phyloP scores from a whole-genome alignment of 1,284 basidiomycete genomes.

The Boletus semigastroideus region DNA sequence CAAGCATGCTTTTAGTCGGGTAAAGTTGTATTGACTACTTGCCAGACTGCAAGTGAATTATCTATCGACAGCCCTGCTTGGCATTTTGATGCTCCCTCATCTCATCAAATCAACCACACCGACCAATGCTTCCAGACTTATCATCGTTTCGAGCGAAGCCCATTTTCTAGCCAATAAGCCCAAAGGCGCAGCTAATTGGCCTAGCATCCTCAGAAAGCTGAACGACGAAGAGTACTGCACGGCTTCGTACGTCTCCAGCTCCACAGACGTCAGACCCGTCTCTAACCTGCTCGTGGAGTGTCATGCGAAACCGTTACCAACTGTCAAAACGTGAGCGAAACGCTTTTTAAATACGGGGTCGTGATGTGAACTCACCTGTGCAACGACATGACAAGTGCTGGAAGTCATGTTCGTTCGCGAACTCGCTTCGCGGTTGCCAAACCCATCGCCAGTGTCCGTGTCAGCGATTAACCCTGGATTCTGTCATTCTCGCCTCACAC shows the following conservation, averaged over 20 bases:
- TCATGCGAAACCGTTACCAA: conserved; percentile 31
- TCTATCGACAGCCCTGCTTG: conserved; percentile 31
- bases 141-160: conserved; percentile 29
- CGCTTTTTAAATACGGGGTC: background rate
- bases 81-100: conserved; percentile 34
- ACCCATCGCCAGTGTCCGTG: conserved; percentile 32
- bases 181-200: conserved; percentile 9
- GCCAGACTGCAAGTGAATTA: conserved; percentile 36
- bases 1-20: background rate
- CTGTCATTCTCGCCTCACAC: conserved; percentile 30
- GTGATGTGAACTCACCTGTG: background rate
- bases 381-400: conserved; percentile 19
- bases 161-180: conserved; percentile 18
- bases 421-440: conserved; percentile 32
- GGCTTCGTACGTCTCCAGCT: conserved; percentile 19
- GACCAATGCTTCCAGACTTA: conserved; percentile 24
- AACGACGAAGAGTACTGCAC: conserved; percentile 32
- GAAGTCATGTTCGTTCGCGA: conserved; percentile 34
- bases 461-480: conserved; percentile 38
- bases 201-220: conserved; percentile 32
- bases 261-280: background rate
- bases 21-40: background rate
- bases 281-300: conserved; percentile 8
- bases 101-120: conserved; percentile 29
- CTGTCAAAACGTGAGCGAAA: conserved; percentile 35